Evolutionary conservation across 805 yeast genomes (phyloP).

Genomic region (Saccharomycopsis fodiens): DNA sequence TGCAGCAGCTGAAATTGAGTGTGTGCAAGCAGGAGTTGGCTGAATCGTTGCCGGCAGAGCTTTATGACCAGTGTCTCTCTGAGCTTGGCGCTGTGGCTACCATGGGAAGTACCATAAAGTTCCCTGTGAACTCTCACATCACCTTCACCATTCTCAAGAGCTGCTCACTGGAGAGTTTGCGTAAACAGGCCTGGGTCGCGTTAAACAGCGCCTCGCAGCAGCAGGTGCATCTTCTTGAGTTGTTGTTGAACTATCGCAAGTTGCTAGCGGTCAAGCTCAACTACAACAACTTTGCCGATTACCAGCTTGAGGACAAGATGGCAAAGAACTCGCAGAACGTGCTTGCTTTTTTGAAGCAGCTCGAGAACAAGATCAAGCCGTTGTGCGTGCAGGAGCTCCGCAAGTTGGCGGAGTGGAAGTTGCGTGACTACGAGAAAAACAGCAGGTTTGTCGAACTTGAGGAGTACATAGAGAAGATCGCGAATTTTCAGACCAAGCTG

Average conservation of each 20-base stretch:
- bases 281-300: slow-evolving; percentile 59
- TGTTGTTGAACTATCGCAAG: slow-evolving; percentile 58
- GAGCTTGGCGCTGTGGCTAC: slow-evolving; percentile 12
- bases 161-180: slow-evolving; percentile 45
- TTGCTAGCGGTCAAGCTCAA: slow-evolving; percentile 70
- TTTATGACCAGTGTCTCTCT: slow-evolving; percentile 6
- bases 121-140: slow-evolving; percentile 56
- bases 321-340: slow-evolving; percentile 78
- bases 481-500: slow-evolving; percentile 5
- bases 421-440: slow-evolving; percentile 23
- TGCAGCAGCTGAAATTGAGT: slow-evolving; percentile 24
- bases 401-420: slow-evolving; percentile 35
- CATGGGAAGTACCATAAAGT: slow-evolving; percentile 34
- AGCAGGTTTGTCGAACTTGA: slow-evolving; percentile 2
- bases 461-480: slow-evolving; percentile 2
- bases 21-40: slow-evolving; percentile 26
- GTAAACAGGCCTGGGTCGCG: slow-evolving; percentile 69
- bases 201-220: slow-evolving; percentile 55
- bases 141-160: slow-evolving; percentile 59
- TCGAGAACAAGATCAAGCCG: slow-evolving; percentile 44
- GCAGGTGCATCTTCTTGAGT: slow-evolving; percentile 55
- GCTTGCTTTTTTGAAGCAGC: slow-evolving; percentile 51
- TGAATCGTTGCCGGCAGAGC: slow-evolving; percentile 22
- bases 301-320: slow-evolving; percentile 86
- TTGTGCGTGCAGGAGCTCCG: slow-evolving; percentile 55